Conservation (phyloP, 106 monocot species). For the Apostasia shenzhenica region DNA sequence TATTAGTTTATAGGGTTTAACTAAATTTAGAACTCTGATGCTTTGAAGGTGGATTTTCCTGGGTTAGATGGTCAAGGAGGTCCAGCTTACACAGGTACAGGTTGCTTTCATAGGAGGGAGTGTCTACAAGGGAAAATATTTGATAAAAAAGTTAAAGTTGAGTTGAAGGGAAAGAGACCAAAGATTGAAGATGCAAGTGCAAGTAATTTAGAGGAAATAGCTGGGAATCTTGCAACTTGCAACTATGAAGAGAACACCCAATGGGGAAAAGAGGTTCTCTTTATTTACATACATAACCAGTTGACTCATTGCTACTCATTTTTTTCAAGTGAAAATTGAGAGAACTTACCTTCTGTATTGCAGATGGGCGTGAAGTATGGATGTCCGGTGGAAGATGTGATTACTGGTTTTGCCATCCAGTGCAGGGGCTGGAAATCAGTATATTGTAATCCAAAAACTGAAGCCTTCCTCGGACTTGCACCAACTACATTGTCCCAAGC, state of each 20-base stretch:
- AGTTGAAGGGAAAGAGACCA: neutral
- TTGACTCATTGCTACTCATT: neutral
- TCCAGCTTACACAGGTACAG: constrained; percentile 25
- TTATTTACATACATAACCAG: neutral
- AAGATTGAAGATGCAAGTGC: constrained; percentile 6
- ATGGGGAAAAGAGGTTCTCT: constrained; percentile 48
- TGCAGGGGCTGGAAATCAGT: constrained; percentile 72
- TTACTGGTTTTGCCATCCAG: constrained; percentile 61
- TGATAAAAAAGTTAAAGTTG: neutral
- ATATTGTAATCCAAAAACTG: constrained; percentile 41
- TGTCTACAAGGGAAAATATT: constrained; percentile 21
- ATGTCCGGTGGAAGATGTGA: constrained; percentile 65
- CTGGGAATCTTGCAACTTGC: constrained; percentile 15
- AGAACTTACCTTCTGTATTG: neutral
- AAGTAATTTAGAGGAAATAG: constrained; percentile 18
- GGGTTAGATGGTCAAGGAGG: constrained; percentile 43
- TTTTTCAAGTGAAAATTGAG: neutral
- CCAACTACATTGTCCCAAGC: constrained; percentile 43
- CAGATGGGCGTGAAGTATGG: constrained; percentile 75
- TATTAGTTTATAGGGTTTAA: too few relatives aligned
- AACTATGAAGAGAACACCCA: constrained; percentile 33
- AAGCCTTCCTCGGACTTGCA: constrained; percentile 51
- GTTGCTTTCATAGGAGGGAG: constrained; percentile 45
- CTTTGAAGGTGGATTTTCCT: constrained; percentile 37
- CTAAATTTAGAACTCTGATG: neutral